Evolutionary conservation across 352 stramenopile genomes (phyloP), one percentile per base, ranked within the genome.

Genomic region (Pseudoperonospora humuli): DNA sequence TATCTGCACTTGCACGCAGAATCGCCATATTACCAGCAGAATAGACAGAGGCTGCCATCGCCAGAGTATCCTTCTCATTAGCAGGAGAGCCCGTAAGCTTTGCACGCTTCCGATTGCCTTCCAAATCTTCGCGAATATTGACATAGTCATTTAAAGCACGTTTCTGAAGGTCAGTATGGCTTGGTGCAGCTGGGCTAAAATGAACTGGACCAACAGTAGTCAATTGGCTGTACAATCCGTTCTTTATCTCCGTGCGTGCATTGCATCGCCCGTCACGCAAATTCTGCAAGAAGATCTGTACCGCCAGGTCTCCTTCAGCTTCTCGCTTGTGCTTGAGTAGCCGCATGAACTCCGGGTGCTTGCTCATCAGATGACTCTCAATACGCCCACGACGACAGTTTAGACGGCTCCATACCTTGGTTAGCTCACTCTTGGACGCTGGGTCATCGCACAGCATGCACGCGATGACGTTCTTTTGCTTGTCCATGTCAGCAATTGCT

Each of bases 391-490:
- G 76, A 5, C 76, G 76, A 32, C 73, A 86, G 47, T 88, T 88
- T 17, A 79, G 29, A 13, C 74, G 76, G 26, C 66, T 84, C 76
- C 76, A 88, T n/a, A 86, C 57, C 50, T 84, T 84, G 17, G 66
- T 75, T 7, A 66, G 43, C 43, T 86, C 67, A 8, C 70, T 73
- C 39, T 63, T 83, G 38, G 61, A 64, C 28, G 50, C 45, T 8
- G 71, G 71, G 32, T 87, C 75, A 32, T 88, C 76, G 47, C 76
- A 88, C 24, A 88, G 56, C 76, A 88, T 86, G 34, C 76, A 88
- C 17, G 84, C 71, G 33, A 88, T 61, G 43, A 86, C 68, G 10
- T 86, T 62, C 26, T 67, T 59, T 14, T 50, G 44, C 14, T 42
- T 56, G 5, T 70, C 61, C 18, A 51, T 14, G 29, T 29, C 20